phyloP scores from a whole-genome alignment of 805 yeast species.

The Saccharomyces kudriavzevii region DNA sequence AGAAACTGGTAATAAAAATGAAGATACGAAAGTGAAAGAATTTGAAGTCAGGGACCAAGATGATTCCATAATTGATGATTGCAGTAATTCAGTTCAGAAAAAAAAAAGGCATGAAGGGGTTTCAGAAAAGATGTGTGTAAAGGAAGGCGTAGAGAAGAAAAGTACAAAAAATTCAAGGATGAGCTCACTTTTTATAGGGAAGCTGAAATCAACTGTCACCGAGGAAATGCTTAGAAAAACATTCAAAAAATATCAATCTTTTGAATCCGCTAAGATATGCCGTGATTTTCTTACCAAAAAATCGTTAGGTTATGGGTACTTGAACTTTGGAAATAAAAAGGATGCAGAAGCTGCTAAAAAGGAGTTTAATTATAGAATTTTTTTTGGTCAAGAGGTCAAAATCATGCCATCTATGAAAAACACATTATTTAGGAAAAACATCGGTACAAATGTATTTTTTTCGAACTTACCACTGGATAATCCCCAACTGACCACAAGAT shows the following conservation, averaged over 20 bases:
- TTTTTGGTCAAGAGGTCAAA: constrained; percentile 38
- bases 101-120: not conserved
- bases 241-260: constrained; percentile 38
- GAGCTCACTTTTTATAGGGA: constrained; percentile 34
- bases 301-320: constrained; percentile 69
- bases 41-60: not conserved
- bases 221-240: constrained; percentile 40
- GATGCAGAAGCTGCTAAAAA: constrained; percentile 53
- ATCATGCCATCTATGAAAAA: constrained; percentile 51
- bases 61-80: not conserved
- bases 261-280: constrained; percentile 55
- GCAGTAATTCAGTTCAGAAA: not conserved
- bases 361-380: constrained; percentile 42
- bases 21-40: not conserved
- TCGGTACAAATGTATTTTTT: constrained; percentile 47
- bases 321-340: constrained; percentile 43
- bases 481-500: constrained; percentile 34
- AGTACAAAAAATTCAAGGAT: not conserved
- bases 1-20: not conserved
- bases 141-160: not conserved
- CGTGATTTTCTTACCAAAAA: constrained; percentile 42
- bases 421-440: constrained; percentile 34
- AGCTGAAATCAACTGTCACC: constrained; percentile 41
- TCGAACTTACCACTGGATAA: constrained; percentile 38
- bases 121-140: not conserved